Evolutionary conservation across 495 filamentous ascomycete genomes (phyloP), one percentile per base, ranked within the genome.

Genomic region (Hypoxylon subgilvum): DNA sequence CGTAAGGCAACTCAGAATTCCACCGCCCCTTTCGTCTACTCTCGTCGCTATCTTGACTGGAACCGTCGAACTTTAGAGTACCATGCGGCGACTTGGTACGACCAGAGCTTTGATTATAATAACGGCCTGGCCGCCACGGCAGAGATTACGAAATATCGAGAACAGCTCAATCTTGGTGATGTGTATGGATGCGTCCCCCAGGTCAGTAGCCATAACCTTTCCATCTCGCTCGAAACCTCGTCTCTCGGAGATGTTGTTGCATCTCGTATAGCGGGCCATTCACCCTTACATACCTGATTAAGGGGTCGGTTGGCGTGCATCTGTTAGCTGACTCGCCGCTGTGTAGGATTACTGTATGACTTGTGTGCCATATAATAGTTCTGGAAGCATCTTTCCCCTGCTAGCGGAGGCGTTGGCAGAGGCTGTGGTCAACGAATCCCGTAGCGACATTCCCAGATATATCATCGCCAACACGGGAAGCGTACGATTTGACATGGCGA

Each of bases 401-500:
- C 75, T 94, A 3, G 80, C 84, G 48, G 72, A 82, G 6, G 70
- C 79, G 4, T 72, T 94, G 10, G 80, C 84, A 0, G 74, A 77
- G 17, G 75, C 75, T 34, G 71, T 91, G 31, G 68, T 72, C 34
- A 83, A 86, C 61, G 18, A 68, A 25, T 62, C 77, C 4, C 67
- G 74, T 6, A 65, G 56, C 10, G 74, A 79, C 10, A 76, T 74
- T 16, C 79, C 88, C 3, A 77, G 82, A 1, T 76, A 91, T 9
- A 82, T 86, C 18, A 79, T 92, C 63, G 74, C 84, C 44, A 96
- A 96, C 61, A 90, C 88, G 4, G 91, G 91, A 9, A 86, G 85
- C 14, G 83, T 92, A 31, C 86, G 91, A 23, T 94, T 92, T 66
- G 91, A 96, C 69, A 82, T 96, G n/a, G n/a, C n/a, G n/a, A n/a